phyloP scores from a whole-genome alignment of 345 rosid species.

The Microthlaspi erraticum region DNA sequence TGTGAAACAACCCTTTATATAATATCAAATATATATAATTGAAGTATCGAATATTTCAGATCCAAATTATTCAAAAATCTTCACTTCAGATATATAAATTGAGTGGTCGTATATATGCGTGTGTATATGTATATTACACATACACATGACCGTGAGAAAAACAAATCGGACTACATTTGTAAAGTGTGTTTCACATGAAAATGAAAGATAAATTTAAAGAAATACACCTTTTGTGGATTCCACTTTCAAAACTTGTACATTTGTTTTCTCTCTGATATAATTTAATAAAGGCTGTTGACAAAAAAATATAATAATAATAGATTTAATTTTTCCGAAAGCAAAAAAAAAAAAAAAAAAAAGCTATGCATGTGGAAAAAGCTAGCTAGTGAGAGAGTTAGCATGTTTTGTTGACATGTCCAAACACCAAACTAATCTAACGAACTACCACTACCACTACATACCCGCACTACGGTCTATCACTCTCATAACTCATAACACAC shows the following conservation, averaged over 20 bases:
- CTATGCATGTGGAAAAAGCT: constrained; percentile 31
- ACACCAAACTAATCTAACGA: constrained; percentile 42
- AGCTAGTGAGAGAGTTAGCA: constrained; percentile 37
- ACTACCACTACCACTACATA: constrained; percentile 21
- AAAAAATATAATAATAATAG: too few relatives aligned
- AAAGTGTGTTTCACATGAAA: constrained; percentile 5
- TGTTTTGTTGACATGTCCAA: constrained; percentile 36
- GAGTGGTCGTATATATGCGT: constrained; percentile 12
- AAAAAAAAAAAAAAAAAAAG: constrained; percentile 32
- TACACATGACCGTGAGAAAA: constrained; percentile 1
- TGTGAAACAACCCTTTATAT: too few relatives aligned
- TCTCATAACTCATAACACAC: constrained; percentile 24
- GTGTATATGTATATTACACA: not conserved
- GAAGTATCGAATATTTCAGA: constrained; percentile 6
- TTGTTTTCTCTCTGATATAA: not conserved
- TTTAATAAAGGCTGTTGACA: not conserved
- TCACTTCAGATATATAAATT: constrained; percentile 20
- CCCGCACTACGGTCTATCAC: constrained; percentile 39
- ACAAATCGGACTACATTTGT: constrained; percentile 1
- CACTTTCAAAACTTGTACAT: not conserved
- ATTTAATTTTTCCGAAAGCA: not conserved
- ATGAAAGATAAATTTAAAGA: too few relatives aligned
- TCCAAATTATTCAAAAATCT: constrained; percentile 17
- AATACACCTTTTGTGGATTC: too few relatives aligned
- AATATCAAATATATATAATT: constrained; percentile 4